Evolutionary conservation across 2,329 filamentous ascomycete species (phyloP), one percentile per base, ranked within the genome.

Genomic region (Atkinsonella texensis): DNA sequence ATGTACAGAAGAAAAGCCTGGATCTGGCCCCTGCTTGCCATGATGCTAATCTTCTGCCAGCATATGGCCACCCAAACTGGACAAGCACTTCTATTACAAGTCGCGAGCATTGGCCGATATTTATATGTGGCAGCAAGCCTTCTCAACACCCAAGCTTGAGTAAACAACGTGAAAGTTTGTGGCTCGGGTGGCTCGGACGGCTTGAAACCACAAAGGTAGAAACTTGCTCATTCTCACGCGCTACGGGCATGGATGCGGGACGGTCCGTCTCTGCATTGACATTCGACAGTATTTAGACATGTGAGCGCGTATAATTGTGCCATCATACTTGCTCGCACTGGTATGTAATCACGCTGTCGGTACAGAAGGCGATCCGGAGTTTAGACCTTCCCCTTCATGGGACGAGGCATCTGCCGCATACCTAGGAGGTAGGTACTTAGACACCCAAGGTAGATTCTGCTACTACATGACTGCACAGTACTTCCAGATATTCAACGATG

Each of bases 221-320:
- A 65, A 65, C 63, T 63, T 65, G 63, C 63, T 65, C 63, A 65
- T 65, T 62, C 62, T 62, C 38, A 55, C 62, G 62, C 51, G 50
- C 31, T 17, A 39, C 15, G 35, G 35, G 4, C 35, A 6, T 20
- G 12, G n/a, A 18, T 18, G n/a, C 47, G 28, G 49, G 17, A 33
- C 17, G 49, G 42, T 39, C 20, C 35, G 35, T 15, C 11, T 1
- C 11, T 38, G 5, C 11, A 38, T 38, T 35, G 41, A 18, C 8
- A 42, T 42, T 17, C 46, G 17, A 35, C 13, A n/a, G 10, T 39
- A 42, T 43, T 17, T 17, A n/a, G 8, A 31, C 11, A 28, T 32
- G 20, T 50, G 15, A n/a, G 20, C 38, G 4, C 43, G n/a, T 44
- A 31, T 15, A 11, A 33, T 33, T 42, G 15, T 31, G 23, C 48